A percentile compares a stretch with the other conserved stretches of the same genome.
Conservation (phyloP, 208 protist species). For the Trypanosoma vivax region DNA sequence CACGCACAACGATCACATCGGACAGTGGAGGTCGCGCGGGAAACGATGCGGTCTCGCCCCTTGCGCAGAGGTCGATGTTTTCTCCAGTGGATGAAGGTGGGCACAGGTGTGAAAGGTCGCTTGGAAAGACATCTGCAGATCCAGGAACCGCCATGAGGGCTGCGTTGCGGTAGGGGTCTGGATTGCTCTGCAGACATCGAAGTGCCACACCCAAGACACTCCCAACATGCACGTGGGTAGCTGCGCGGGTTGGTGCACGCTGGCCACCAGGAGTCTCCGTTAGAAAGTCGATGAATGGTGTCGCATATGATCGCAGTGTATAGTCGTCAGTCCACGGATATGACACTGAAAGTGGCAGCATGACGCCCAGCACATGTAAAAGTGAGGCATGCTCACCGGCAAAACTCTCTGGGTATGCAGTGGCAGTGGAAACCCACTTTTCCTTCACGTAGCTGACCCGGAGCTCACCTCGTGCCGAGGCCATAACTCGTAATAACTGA, state of each 20-base stretch:
- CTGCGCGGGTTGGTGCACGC: not conserved
- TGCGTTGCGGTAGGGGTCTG: slow-evolving; percentile 59
- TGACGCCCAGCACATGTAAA: slow-evolving; percentile 47
- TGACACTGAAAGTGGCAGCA: slow-evolving; percentile 51
- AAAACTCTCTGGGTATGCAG: slow-evolving; percentile 26
- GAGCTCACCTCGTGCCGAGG: slow-evolving; percentile 46
- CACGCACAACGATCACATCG: slow-evolving; percentile 44
- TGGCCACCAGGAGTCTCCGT: slow-evolving; percentile 17
- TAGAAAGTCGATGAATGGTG: slow-evolving; percentile 46
- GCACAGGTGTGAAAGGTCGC: slow-evolving; percentile 25
- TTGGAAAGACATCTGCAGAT: slow-evolving; percentile 41
- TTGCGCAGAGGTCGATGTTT: not conserved
- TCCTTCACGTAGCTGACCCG: slow-evolving; percentile 30
- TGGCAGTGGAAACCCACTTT: slow-evolving; percentile 33
- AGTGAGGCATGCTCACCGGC: slow-evolving; percentile 58
- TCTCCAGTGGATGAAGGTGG: slow-evolving; percentile 2
- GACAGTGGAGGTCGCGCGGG: slow-evolving; percentile 15
- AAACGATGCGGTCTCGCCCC: not conserved
- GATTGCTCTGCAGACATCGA: slow-evolving; percentile 76
- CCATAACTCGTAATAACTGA: slow-evolving; percentile 61
- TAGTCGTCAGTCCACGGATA: slow-evolving; percentile 78
- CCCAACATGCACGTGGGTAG: slow-evolving; percentile 14
- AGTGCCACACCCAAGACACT: slow-evolving; percentile 52
- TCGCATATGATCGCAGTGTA: slow-evolving; percentile 36
- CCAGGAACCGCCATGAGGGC: slow-evolving; percentile 51